Base-by-base conservation (phyloP, 192 early-diverging fungal genomes). In the Coemansia sp. region DNA sequence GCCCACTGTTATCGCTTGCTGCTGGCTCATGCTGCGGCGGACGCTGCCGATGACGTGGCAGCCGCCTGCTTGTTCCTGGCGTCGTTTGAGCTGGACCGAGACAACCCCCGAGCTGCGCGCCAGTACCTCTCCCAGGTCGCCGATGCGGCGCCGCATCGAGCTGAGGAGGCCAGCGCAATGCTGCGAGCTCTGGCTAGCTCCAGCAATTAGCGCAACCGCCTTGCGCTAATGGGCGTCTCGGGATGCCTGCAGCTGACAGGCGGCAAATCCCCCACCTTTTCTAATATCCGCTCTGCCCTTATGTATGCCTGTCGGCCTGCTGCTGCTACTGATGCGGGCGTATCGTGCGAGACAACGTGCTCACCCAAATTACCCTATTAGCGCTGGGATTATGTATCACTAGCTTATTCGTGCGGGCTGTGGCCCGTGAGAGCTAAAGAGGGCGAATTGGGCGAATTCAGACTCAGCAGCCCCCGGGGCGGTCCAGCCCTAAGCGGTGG, bases 1-100 rank as follows among this genome's bases (percentile, higher is more conserved):
- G 85, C 86, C 2, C 69, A 87, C 23, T 88, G 88, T 75, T 90
- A 87, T 62, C 72, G 76, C 66, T 57, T 80, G 56, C 47, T 76
- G 50, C 66, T 66, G 26, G 74, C 76, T 50, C 69, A 76, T 26
- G 70, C 73, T 20, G 43, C 68, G 23, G 70, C 73, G 31, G 75
- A 76, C 47, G 60, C 58, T 13, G 68, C 64, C 14, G 81, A 83
- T 59, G 81, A 78, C 58, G 55, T 78, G 41, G 70, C 72, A 1
- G 66, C 65, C 3, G 81, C 81, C 1, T 83, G 80, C 20, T 21
- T 83, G 37, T 83, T 68, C 47, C 16, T 83, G 62, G 80, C 80
- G 0, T 33, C 61, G 13, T 77, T 68, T 57, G 80, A 83, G 65
- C 55, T 71, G 8, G 75, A 70, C 25, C 80, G 75, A 3, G 64